phyloP scores from a whole-genome alignment of 176 grass and related monocot species.

The Oryza glaberrima region DNA sequence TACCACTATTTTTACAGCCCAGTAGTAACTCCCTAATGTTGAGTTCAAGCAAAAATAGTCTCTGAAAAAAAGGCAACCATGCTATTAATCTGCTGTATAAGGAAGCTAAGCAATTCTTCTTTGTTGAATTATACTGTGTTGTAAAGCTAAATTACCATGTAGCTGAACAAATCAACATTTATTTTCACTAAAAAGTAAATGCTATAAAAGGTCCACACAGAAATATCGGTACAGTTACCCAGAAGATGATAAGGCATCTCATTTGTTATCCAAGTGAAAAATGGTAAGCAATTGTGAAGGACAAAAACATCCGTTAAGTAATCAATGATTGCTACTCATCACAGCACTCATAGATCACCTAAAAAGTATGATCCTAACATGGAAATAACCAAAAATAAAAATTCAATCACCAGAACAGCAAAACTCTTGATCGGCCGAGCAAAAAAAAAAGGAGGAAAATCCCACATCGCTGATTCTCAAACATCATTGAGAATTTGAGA shows the following conservation, averaged over 20 bases:
- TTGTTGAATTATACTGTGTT: not conserved
- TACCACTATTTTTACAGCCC: not conserved
- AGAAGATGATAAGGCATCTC: not conserved
- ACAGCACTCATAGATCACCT: not conserved
- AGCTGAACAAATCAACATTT: not conserved
- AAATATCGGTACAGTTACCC: not conserved
- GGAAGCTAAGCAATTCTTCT: not conserved
- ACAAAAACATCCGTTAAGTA: slow-evolving; percentile 22
- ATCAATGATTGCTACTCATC: slow-evolving; percentile 41
- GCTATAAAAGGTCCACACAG: not conserved
- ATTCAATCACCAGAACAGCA: slow-evolving; percentile 33
- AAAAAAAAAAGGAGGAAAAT: not conserved
- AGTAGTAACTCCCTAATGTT: not conserved
- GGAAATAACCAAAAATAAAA: slow-evolving; percentile 40
- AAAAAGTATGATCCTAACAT: slow-evolving; percentile 44
- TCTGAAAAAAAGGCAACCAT: not conserved
- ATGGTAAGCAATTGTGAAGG: slow-evolving; percentile 16
- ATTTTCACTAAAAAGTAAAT: slow-evolving; percentile 7
- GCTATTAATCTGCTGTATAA: not conserved
- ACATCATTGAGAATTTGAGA: not conserved
- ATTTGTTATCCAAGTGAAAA: slow-evolving; percentile 7
- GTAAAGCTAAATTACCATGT: not conserved
- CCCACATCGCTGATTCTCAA: not conserved
- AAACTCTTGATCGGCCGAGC: slow-evolving; percentile 18
- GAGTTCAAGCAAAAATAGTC: not conserved